These are phyloP conservation scores for Diaporthe vexans DNA, from an alignment of 2,329 filamentous ascomycete species.

Conservation along the genomic window DNA sequence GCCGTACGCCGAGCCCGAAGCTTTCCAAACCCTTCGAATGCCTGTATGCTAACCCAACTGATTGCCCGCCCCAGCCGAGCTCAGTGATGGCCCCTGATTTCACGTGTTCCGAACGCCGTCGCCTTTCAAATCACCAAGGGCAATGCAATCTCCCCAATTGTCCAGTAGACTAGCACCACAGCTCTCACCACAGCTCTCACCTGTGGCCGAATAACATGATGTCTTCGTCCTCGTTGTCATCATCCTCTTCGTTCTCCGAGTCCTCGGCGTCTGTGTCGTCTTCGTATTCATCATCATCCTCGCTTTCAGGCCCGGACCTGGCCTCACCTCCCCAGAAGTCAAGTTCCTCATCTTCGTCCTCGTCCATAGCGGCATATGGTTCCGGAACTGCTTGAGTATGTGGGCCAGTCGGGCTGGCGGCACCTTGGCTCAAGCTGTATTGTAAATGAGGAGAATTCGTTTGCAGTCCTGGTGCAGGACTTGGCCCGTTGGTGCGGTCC, in stretches of 20 bases:
- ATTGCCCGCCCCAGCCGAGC: background rate
- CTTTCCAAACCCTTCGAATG: slow-evolving; percentile 29
- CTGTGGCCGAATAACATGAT: slow-evolving; percentile 66
- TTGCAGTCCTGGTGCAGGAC: background rate
- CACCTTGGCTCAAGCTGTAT: background rate
- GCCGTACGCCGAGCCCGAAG: slow-evolving; percentile 13
- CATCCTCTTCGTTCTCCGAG: slow-evolving; percentile 59
- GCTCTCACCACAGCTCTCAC: slow-evolving; percentile 44
- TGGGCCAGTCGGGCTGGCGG: background rate
- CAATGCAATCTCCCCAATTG: slow-evolving; percentile 25
- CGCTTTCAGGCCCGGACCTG: slow-evolving; percentile 48
- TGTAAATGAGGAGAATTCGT: background rate
- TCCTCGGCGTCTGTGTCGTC: slow-evolving; percentile 58
- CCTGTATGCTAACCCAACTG: slow-evolving; percentile 27
- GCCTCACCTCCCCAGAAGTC: slow-evolving; percentile 58
- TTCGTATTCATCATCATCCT: slow-evolving; percentile 62
- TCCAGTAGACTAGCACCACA: background rate
- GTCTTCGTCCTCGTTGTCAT: slow-evolving; percentile 64
- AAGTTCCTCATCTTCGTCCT: slow-evolving; percentile 66
- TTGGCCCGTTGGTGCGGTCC: background rate
- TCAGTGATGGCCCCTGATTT: background rate
- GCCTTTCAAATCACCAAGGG: slow-evolving; percentile 32
- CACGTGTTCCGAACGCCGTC: slow-evolving; percentile 34
- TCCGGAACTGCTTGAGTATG: slow-evolving; percentile 28
- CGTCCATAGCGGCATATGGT: slow-evolving; percentile 14